Base-by-base conservation (phyloP, 2,329 filamentous ascomycete species). In the Trichoderma koningiopsis region DNA sequence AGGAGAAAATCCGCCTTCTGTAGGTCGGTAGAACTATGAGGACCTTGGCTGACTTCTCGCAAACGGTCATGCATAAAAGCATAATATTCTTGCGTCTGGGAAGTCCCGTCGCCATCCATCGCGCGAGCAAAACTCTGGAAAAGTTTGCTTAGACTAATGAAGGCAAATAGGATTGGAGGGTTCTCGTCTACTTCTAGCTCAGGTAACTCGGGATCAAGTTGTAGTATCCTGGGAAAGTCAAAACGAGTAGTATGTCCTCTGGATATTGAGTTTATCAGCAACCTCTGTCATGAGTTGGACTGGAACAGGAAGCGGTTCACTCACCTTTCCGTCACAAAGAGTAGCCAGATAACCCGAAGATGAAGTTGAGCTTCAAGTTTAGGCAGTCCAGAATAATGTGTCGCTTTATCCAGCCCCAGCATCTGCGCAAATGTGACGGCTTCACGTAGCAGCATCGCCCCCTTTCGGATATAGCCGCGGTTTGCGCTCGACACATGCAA, bases 161-260 rank as follows among this genome's bases (percentile, higher is more conserved):
- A 65, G 16, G 62, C 62, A 4, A 65, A 65, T 33, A 65, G 7
- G 3, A 65, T 53, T 27, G 62, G 62, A 4, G 62, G 62, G 2
- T 65, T 65, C 10, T 65, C 62, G 16, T 65, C 62, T 8, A 65
- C 62, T 33, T 65, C 62, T 3, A 65, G 35, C 19, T 65, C 62
- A 13, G 62, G 62, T 24, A 65, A 6, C 19, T 65, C 62, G 22
- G 62, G 49, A 16, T 65, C 62, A 65, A 65, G 62, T 24, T 65
- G 62, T 10, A 65, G 16, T 65, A 65, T 65, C 62, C 62, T 65
- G 5, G 62, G 62, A 7, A 65, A 65, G 35, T 65, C 62, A 56
- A 65, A 65, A 22, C 62, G 10, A 6, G 62, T 65, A 31, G 62
- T 65, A 4, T 65, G 62, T 19, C 62, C 62, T 43, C 62, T 65